phyloP scores from a whole-genome alignment of 106 monocot genomes.

The Platanthera zijinensis region DNA sequence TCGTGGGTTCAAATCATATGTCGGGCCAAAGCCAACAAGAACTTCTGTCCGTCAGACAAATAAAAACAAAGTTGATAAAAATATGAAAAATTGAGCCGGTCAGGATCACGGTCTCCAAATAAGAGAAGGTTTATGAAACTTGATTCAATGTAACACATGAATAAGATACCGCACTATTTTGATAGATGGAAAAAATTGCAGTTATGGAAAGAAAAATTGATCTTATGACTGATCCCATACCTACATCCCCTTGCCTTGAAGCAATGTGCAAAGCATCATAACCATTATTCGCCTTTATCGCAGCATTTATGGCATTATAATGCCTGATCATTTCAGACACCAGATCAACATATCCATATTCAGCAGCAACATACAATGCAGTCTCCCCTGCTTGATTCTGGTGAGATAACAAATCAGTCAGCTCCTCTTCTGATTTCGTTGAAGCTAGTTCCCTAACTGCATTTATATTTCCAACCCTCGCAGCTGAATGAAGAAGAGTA shows the following conservation, averaged over 20 bases:
- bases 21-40: no score
- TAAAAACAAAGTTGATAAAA: no score
- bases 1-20: no score
- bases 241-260: constrained; percentile 92
- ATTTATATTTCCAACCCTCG: constrained; percentile 47
- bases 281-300: constrained; percentile 82
- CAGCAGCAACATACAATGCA: constrained; percentile 75
- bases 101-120: not conserved
- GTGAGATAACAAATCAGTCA: constrained; percentile 43
- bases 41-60: no score
- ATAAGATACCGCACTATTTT: not conserved
- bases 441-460: constrained; percentile 36
- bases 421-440: constrained; percentile 24
- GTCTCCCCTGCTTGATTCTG: constrained; percentile 94
- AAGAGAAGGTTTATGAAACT: not conserved
- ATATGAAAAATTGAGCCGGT: no score
- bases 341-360: constrained; percentile 68
- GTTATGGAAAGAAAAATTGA: not conserved
- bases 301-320: constrained; percentile 43
- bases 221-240: constrained; percentile 20
- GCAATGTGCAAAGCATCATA: constrained; percentile 90
- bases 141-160: not conserved
- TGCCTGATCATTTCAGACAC: constrained; percentile 65
- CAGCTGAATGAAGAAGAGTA: constrained; percentile 69
- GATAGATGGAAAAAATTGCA: not conserved